Conservation (phyloP, 495 filamentous ascomycete species). For the Penicillium soppii region DNA sequence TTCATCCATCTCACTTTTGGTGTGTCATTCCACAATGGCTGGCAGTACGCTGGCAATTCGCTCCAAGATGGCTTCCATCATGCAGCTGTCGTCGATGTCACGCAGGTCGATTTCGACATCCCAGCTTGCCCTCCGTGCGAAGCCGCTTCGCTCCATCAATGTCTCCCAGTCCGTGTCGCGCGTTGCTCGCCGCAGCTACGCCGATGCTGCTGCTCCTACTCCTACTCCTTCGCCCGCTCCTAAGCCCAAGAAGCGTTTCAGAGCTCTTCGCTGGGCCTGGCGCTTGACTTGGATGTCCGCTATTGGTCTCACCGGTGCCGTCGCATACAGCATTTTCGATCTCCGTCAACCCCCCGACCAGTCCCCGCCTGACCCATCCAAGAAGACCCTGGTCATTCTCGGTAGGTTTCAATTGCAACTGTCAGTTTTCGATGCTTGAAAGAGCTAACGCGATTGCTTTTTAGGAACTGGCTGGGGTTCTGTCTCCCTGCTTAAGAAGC, state of each 20-base stretch:
- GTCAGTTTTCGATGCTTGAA: background rate
- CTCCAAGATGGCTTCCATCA: conserved; percentile 35
- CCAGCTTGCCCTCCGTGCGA: conserved; percentile 21
- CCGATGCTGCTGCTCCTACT: conserved; percentile 44
- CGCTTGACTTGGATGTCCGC: conserved; percentile 69
- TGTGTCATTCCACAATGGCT: conserved; percentile 35
- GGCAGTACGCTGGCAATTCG: conserved; percentile 42
- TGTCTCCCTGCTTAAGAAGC: conserved; percentile 94
- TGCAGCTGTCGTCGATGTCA: conserved; percentile 42
- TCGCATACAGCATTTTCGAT: conserved; percentile 79
- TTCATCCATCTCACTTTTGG: conserved; percentile 12
- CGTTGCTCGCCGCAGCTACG: conserved; percentile 39
- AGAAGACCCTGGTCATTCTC: conserved; percentile 97
- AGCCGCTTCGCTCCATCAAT: conserved; percentile 24
- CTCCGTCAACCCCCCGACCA: conserved; percentile 82
- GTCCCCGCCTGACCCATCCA: conserved; percentile 72
- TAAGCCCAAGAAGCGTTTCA: conserved; percentile 47
- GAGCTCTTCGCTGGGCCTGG: conserved; percentile 69
- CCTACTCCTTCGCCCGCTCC: conserved; percentile 33
- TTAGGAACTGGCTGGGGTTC: conserved; percentile 94
- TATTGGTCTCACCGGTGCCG: conserved; percentile 63
- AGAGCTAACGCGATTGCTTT: conserved; percentile 21
- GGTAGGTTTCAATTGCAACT: conserved; percentile 56
- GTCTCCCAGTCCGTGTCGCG: conserved; percentile 30
- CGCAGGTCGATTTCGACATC: conserved; percentile 40